A percentile compares a stretch with the other conserved stretches of the same genome.
phyloP scores from a whole-genome alignment of 768 basidiomycete genomes.

The Amanita pseudoporphyria region DNA sequence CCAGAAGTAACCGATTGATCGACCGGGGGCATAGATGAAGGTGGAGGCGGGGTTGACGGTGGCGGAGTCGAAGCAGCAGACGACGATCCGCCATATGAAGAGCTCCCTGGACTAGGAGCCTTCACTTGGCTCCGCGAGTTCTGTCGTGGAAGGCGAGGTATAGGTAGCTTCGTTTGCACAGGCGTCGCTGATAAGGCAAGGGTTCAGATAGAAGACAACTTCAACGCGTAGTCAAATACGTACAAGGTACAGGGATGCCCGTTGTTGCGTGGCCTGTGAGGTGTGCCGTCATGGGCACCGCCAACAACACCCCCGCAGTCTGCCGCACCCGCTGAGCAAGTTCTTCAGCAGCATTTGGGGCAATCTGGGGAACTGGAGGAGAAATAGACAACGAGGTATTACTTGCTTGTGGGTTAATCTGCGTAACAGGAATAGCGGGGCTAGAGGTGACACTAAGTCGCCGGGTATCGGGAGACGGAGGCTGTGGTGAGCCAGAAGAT shows the following conservation, averaged over 20 bases:
- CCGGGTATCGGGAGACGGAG: constrained; percentile 21
- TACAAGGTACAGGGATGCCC: constrained; percentile 13
- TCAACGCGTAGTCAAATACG: constrained; percentile 4
- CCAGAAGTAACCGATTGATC: constrained; percentile 3
- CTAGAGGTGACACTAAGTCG: constrained; percentile 47
- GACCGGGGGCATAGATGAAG: neutral
- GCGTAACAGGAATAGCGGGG: constrained; percentile 45
- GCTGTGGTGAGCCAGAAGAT: constrained; percentile 16
- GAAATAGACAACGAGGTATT: constrained; percentile 9
- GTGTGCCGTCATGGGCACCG: constrained; percentile 32
- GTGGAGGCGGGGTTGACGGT: constrained; percentile 12
- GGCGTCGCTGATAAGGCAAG: constrained; percentile 8
- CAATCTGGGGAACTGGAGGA: constrained; percentile 15
- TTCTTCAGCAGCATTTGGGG: constrained; percentile 28
- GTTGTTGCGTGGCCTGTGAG: constrained; percentile 17
- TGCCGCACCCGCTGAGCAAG: constrained; percentile 41
- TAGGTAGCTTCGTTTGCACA: constrained; percentile 27
- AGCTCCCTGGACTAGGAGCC: constrained; percentile 21
- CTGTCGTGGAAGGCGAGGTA: constrained; percentile 25
- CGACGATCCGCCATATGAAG: constrained; percentile 35
- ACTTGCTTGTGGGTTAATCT: constrained; percentile 21
- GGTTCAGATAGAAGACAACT: neutral
- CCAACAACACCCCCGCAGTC: constrained; percentile 47
- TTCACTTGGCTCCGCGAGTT: constrained; percentile 16
- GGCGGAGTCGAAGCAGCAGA: constrained; percentile 32